phyloP scores from a whole-genome alignment of 352 stramenopile genomes.

The Phytopythium chamaehyphon region DNA sequence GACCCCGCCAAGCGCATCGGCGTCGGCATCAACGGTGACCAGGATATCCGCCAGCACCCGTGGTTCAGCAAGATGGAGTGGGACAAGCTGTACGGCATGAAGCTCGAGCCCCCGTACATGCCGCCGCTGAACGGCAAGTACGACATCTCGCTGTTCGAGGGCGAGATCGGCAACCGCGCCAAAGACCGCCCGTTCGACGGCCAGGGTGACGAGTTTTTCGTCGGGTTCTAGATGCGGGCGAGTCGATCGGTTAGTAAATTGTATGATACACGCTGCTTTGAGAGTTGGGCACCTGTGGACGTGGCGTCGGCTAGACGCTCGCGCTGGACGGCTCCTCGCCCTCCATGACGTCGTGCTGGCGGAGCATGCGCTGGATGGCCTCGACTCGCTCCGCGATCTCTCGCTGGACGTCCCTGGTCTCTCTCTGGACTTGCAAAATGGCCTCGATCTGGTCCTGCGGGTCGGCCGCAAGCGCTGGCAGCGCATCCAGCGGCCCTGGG shows the following conservation, averaged over 20 bases:
- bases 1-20: constrained; percentile 78
- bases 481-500: constrained; percentile 10
- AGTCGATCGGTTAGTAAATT: too few relatives aligned
- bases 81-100: constrained; percentile 62
- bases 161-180: constrained; percentile 61
- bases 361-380: constrained; percentile 30
- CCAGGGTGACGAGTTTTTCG: constrained; percentile 60
- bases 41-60: constrained; percentile 56
- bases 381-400: constrained; percentile 45
- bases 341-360: constrained; percentile 33
- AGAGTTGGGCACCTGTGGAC: too few relatives aligned
- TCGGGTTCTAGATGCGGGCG: constrained; percentile 46
- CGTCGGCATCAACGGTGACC: constrained; percentile 69
- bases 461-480: constrained; percentile 18
- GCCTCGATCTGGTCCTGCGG: constrained; percentile 39
- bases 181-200: constrained; percentile 71
- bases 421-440: constrained; percentile 52
- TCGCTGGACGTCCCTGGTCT: constrained; percentile 47
- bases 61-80: constrained; percentile 77
- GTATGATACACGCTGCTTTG: too few relatives aligned
- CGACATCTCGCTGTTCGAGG: constrained; percentile 77
- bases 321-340: constrained; percentile 46
- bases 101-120: constrained; percentile 59
- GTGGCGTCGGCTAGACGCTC: constrained; percentile 37
- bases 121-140: constrained; percentile 55